A percentile compares a stretch with the other conserved stretches of the same genome.
phyloP scores from a whole-genome alignment of 257 asterid genomes.

The Nicotiana otophora region DNA sequence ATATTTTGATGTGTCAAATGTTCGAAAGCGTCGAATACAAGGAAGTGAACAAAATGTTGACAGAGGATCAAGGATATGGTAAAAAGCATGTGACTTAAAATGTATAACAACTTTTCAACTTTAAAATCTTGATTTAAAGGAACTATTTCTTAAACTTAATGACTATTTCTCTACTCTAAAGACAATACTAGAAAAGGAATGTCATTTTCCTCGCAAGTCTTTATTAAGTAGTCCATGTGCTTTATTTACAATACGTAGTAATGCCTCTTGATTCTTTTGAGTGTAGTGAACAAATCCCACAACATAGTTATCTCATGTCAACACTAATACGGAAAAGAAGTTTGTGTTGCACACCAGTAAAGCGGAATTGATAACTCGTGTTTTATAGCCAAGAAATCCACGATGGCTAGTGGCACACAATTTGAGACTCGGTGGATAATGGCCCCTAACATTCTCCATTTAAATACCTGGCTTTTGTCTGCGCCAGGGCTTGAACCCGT shows the following conservation, averaged over 20 bases:
- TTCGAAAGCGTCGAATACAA: background rate
- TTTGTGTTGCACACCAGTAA: no score
- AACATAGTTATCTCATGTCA: no score
- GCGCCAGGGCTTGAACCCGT: no score
- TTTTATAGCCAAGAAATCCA: no score
- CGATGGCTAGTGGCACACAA: no score
- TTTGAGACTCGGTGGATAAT: no score
- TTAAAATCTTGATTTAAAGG: background rate
- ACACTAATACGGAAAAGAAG: no score
- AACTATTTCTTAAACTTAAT: background rate
- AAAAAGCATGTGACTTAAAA: background rate
- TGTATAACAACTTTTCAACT: background rate
- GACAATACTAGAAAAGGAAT: background rate
- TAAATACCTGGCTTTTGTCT: no score
- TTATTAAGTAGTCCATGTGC: background rate
- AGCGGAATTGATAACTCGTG: no score
- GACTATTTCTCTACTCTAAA: background rate
- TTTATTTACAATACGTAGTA: background rate
- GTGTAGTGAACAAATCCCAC: no score
- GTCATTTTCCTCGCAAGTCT: background rate
- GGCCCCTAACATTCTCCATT: no score
- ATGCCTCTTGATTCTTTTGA: no score
- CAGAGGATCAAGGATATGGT: background rate
- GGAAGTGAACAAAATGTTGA: background rate
- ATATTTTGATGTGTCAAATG: background rate